Evolutionary conservation across 306 rosid genomes (phyloP).

Genomic region (Gastrolobium bilobum): DNA sequence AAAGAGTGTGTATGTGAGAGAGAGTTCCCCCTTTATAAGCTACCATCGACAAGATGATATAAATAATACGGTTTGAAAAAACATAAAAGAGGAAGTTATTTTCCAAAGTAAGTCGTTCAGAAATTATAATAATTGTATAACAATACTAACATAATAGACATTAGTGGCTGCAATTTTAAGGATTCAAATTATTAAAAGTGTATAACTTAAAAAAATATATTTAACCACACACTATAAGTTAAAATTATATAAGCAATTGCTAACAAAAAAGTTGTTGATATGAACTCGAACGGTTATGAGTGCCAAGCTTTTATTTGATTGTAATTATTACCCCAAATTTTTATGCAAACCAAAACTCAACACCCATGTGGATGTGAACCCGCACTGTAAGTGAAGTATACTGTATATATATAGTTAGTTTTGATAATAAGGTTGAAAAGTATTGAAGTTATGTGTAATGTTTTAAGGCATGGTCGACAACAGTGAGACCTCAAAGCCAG

Average conservation of each 20-base stretch:
- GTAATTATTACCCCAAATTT: background rate
- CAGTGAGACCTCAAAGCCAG: constrained; percentile 11
- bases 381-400: background rate
- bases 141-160: background rate
- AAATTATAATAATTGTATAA: background rate
- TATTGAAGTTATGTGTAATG: background rate
- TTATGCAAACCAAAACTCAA: background rate
- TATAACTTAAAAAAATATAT: background rate
- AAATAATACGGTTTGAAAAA: too few relatives aligned
- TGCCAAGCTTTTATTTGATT: background rate
- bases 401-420: too few relatives aligned
- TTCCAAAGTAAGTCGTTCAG: background rate
- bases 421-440: background rate
- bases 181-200: too few relatives aligned
- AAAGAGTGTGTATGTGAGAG: too few relatives aligned
- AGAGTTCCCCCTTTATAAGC: too few relatives aligned
- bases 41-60: too few relatives aligned
- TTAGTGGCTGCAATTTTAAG: too few relatives aligned
- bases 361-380: background rate
- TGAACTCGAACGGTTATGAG: background rate
- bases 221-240: background rate
- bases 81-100: too few relatives aligned
- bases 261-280: background rate
- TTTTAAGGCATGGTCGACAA: constrained; percentile 9
- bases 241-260: too few relatives aligned